Evolutionary conservation across 169 alveolate species (phyloP).

Genomic region (Plasmodium ovale): DNA sequence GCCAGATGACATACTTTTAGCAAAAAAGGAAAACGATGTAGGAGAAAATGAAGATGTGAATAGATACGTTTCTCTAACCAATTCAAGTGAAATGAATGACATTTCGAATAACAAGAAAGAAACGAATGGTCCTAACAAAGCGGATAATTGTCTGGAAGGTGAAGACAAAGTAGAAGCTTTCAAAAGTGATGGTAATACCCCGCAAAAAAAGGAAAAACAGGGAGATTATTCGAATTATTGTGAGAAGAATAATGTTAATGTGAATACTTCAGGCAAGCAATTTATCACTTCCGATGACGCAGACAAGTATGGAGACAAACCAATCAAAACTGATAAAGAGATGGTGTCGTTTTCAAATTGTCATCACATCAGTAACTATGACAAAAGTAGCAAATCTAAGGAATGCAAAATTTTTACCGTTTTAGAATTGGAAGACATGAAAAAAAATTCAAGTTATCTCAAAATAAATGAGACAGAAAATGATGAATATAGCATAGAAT

Average conservation of each 20-base stretch:
- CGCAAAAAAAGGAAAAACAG: background rate
- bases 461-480: constrained; percentile 61
- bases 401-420: constrained; percentile 8
- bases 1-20: background rate
- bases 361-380: background rate
- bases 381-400: background rate
- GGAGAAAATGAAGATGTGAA: background rate
- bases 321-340: background rate
- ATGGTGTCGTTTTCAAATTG: background rate
- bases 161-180: no score
- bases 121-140: no score
- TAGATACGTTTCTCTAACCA: background rate
- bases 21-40: background rate
- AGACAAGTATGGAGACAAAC: background rate
- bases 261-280: background rate
- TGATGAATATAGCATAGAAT: constrained; percentile 52
- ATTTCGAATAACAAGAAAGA: background rate
- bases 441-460: constrained; percentile 8
- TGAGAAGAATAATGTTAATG: background rate
- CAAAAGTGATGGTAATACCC: no score
- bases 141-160: no score
- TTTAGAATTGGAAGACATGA: constrained; percentile 26
- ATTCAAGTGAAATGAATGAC: background rate
- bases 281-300: background rate
- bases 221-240: background rate